phyloP scores from a whole-genome alignment of 192 early-diverging fungal genomes.

The Backusella tuberculispora region DNA sequence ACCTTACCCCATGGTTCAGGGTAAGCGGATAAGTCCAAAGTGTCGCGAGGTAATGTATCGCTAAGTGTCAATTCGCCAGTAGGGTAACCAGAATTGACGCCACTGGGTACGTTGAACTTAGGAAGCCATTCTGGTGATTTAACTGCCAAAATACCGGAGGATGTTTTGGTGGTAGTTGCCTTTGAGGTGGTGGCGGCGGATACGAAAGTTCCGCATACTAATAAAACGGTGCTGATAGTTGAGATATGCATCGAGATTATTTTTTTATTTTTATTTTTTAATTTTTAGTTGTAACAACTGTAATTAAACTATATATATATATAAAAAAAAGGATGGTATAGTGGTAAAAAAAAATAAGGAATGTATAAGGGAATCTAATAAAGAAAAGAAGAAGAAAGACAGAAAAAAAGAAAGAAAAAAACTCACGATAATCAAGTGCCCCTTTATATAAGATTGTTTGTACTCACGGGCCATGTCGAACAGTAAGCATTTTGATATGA shows the following conservation, averaged over 20 bases:
- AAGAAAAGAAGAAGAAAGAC: not conserved
- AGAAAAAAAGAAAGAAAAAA: not conserved
- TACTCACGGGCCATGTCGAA: conserved; percentile 11
- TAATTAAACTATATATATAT: no score
- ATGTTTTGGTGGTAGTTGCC: not conserved
- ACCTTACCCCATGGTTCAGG: conserved; percentile 36
- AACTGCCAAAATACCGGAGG: conserved; percentile 25
- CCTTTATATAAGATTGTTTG: not conserved
- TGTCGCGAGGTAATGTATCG: conserved; percentile 10
- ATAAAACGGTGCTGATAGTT: conserved; percentile 18
- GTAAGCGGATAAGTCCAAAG: conserved; percentile 32
- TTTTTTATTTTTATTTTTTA: not conserved
- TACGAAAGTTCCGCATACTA: conserved; percentile 19
- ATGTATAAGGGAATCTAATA: not conserved
- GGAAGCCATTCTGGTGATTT: conserved; percentile 36
- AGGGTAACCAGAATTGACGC: conserved; percentile 20
- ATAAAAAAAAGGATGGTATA: not conserved
- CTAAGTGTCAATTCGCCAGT: conserved; percentile 25
- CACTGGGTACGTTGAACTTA: conserved; percentile 21
- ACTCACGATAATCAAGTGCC: not conserved
- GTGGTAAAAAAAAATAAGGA: not conserved
- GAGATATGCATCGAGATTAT: conserved; percentile 6
- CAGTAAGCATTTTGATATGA: not conserved
- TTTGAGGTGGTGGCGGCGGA: conserved; percentile 3
- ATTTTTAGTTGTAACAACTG: not conserved